Evolutionary conservation across 2,329 filamentous ascomycete species (phyloP), one percentile per base, ranked within the genome.

Genomic region (Fusarium pseudocircinatum): DNA sequence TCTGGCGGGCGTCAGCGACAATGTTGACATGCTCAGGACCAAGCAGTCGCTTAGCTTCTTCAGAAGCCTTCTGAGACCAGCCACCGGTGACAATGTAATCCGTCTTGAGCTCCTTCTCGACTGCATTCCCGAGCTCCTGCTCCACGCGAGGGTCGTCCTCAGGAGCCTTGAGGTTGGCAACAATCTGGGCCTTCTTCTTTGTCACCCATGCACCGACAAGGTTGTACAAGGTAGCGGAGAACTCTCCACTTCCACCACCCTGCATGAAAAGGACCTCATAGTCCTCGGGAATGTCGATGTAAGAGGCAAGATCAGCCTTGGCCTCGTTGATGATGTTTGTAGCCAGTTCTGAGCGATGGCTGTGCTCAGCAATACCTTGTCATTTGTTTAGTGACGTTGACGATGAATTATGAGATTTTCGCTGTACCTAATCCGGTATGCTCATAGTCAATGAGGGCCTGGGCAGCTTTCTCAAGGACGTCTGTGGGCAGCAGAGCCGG

Each of bases 181-280:
- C 83, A 49, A 93, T 87, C 77, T 87, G 85, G 50, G 86, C 84
- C 74, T 90, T 87, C 81, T 92, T 87, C 81, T 88, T 88, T 80
- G 91, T 90, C 10, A 97, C 91, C 95, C 95, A 98, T 69, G 93
- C 88, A 32, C 91, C 89, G 50, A 96, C 92, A 60, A 97, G 84
- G 84, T 98, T 97, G 84, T 96, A 96, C 8, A 94, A 89, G 11
- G 91, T 91, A 37, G 94, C 93, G 60, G 92, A 91, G 85, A 98
- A 98, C 84, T 95, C 90, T 68, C 95, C 95, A 56, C 88, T 94
- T 70, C 95, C 96, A 66, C 96, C 95, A 69, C 89, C 94, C 81
- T 96, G 93, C 87, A 97, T 92, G 83, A 97, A 96, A 26, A 97
- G 84, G 62, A 97, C 88, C 69, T 97, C 94, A 83, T 98, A 97